Evolutionary conservation across 805 yeast species (phyloP).

Genomic region (Yarrowia divulgata): DNA sequence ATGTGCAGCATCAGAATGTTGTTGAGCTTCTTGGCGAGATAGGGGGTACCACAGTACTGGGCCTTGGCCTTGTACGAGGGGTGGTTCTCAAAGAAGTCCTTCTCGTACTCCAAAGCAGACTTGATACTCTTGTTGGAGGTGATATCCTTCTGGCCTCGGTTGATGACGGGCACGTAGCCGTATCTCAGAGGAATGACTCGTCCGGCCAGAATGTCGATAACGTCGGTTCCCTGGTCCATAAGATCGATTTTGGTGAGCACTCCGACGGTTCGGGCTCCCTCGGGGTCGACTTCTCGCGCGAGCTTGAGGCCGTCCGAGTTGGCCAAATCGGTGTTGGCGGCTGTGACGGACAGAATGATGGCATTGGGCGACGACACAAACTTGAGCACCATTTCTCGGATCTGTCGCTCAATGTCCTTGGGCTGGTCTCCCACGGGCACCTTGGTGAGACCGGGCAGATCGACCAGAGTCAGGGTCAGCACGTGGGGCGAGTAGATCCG

Average conservation of each 20-base stretch:
- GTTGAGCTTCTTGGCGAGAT: slow-evolving; percentile 88
- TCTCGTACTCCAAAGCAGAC: slow-evolving; percentile 84
- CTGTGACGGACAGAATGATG: slow-evolving; percentile 90
- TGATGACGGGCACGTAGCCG: slow-evolving; percentile 96
- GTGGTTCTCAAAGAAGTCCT: slow-evolving; percentile 81
- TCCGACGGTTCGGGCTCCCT: slow-evolving; percentile 94
- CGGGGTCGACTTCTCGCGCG: slow-evolving; percentile 98
- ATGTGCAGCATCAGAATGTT: slow-evolving; percentile 89
- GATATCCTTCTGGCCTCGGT: slow-evolving; percentile 96
- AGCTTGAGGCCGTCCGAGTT: slow-evolving; percentile 95
- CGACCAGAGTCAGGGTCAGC: slow-evolving; percentile 90
- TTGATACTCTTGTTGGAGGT: slow-evolving; percentile 86
- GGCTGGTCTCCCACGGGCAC: slow-evolving; percentile 99
- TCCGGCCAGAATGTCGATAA: slow-evolving; percentile 92
- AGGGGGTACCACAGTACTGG: slow-evolving; percentile 98
- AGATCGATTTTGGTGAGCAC: slow-evolving; percentile 95
- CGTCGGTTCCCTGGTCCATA: slow-evolving; percentile 98
- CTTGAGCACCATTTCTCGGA: slow-evolving; percentile 89
- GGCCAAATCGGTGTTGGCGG: slow-evolving; percentile 96
- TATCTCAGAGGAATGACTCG: slow-evolving; percentile 93
- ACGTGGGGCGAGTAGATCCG: slow-evolving; percentile 95
- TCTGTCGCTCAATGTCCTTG: slow-evolving; percentile 92
- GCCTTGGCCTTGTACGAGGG: slow-evolving; percentile 92
- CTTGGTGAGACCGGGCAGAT: slow-evolving; percentile 95
- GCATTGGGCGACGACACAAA: slow-evolving; percentile 96